A percentile compares a stretch with the other conserved stretches of the same genome.
These are phyloP conservation scores for Saccharomycopsis babjevae DNA, from an alignment of 805 yeast genomes.

Conservation along the genomic window DNA sequence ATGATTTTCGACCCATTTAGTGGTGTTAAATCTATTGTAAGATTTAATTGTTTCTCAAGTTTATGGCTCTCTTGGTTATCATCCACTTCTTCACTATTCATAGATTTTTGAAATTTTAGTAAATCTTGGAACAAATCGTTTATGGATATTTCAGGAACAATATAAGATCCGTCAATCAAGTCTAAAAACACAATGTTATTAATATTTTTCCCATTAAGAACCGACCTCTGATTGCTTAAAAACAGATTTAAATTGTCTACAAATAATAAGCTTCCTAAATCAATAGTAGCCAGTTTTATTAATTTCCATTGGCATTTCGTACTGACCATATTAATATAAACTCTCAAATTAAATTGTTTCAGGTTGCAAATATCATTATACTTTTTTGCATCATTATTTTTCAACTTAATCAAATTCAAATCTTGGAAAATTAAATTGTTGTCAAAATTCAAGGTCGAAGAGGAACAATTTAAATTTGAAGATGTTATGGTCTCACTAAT, in stretches of 20 bases:
- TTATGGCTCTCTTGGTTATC: background rate
- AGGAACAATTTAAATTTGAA: background rate
- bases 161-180: conserved; percentile 24
- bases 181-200: conserved; percentile 21
- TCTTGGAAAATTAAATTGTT: conserved; percentile 11
- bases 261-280: conserved; percentile 1
- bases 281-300: background rate
- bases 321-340: conserved; percentile 3
- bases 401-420: conserved; percentile 5
- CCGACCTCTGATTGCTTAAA: background rate
- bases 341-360: conserved; percentile 4
- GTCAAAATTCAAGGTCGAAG: background rate
- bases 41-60: background rate
- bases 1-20: conserved; percentile 21
- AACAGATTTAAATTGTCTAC: background rate
- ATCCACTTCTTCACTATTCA: background rate
- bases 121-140: conserved; percentile 1
- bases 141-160: conserved; percentile 10
- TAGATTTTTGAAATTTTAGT: background rate
- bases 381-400: background rate
- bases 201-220: background rate
- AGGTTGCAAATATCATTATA: background rate
- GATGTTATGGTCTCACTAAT: conserved; percentile 10
- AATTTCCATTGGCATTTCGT: background rate
- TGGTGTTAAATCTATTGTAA: background rate